Evolutionary conservation across 345 rosid species (phyloP), one percentile per base, ranked within the genome.

Genomic region (Aurinia saxatilis): DNA sequence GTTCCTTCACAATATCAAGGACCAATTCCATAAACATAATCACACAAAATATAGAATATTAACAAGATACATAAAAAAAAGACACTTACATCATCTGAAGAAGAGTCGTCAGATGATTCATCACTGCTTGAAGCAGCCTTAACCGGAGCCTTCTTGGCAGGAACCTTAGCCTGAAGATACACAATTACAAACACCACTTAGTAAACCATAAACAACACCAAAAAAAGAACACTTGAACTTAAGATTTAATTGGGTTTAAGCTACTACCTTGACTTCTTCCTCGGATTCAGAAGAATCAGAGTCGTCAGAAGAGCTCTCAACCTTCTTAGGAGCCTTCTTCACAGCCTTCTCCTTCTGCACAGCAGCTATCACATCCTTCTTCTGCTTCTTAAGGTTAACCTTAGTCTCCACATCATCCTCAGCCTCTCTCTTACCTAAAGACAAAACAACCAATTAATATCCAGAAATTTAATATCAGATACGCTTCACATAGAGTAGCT

Each of bases 391-490:
- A 0, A 69, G 76, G 65, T 37, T 75, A 25, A 78, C 79, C 58
- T 69, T 60, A 75, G 85, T 79, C 48, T 78, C 85, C 5, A 78
- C 4, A 2, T 70, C 79, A 49, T 74, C 84, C 45, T 80, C 92
- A 27, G 92, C 79, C 35, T 77, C 92, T 73, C 97, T 82, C 75
- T 90, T 90, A 31, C 81, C 97, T 86, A 25, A 18, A 53, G 0
- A 44, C 2, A 2, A 2, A 2, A 1, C 1, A 8, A 9, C 15
- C 42, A 3, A 5, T 0, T 35, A 37, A 33, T 0, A 5, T 8
- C 33, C 10, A 49, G 16, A 27, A 5, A 9, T 2, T 21, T 21
- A 2, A 2, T 21, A 21, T 2, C 7, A 7, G 9, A 16, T 8
- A 31, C 1, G 58, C 7, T 19, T 9, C 21, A 55, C 7, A 12